Evolutionary conservation across 1,284 basidiomycete species (phyloP).

Genomic region (Cryptococcus hybrid): DNA sequence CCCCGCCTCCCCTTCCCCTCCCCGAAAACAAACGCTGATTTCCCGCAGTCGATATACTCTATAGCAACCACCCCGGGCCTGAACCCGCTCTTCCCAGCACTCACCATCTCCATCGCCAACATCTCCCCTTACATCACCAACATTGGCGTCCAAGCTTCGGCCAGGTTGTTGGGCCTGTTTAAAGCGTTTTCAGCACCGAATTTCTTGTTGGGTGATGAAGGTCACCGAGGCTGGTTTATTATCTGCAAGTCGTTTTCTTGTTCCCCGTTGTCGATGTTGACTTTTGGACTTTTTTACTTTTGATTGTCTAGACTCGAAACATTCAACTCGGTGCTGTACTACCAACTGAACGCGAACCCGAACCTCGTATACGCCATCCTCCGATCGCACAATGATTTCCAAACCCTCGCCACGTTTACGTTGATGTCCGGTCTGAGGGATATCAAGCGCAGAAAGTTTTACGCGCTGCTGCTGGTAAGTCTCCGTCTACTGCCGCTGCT

Average conservation of each 20-base stretch:
- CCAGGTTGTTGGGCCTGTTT: conserved; percentile 80
- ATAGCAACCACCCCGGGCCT: conserved; percentile 86
- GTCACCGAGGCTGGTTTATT: conserved; percentile 85
- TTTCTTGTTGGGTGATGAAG: conserved; percentile 89
- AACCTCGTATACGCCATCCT: conserved; percentile 85
- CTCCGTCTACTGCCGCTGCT: too few relatives aligned
- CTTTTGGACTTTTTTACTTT: background rate
- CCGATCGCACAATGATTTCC: conserved; percentile 74
- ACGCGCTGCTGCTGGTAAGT: conserved; percentile 60
- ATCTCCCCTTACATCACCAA: conserved; percentile 80
- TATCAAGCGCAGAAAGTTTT: conserved; percentile 69
- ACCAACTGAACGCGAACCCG: conserved; percentile 70
- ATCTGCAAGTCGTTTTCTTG: conserved; percentile 59
- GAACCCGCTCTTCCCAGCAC: conserved; percentile 82
- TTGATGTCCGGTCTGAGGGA: conserved; percentile 77
- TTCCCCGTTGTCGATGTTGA: background rate
- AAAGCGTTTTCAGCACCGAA: conserved; percentile 82
- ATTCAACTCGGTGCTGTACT: conserved; percentile 77
- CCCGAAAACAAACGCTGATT: background rate
- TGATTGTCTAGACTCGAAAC: conserved; percentile 61
- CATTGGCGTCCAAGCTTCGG: conserved; percentile 75
- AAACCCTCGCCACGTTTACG: conserved; percentile 85
- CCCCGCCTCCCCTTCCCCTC: background rate
- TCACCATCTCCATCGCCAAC: conserved; percentile 87
- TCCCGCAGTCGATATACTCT: conserved; percentile 71